Base-by-base conservation (phyloP, 768 basidiomycete genomes). In the Lactarius hengduanensis region DNA sequence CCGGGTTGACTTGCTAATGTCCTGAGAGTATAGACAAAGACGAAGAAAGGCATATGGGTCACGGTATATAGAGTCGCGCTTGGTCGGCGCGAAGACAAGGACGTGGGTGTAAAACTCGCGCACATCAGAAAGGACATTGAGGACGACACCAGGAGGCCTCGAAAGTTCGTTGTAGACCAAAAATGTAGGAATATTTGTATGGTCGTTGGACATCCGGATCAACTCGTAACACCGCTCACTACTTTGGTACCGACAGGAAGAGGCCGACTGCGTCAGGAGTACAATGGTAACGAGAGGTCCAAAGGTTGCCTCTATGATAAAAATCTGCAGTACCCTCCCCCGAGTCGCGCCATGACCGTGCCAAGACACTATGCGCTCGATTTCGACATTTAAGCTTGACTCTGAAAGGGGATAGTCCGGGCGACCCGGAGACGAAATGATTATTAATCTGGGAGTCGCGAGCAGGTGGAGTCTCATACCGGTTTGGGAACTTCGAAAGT, bases 31-130 rank as follows among this genome's bases (percentile, higher is more conserved):
- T 11, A 26, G 26, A 26, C 26, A 26, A 26, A 26, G 26, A 26
- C 26, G 26, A 26, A 26, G 26, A 26, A 26, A 76, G 15, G 92
- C 87, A 73, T 92, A 94, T 0, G 88, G 92, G 75, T 86, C 26
- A 26, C 26, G 26, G 26, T 26, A 26, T 26, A 26, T 26, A 26
- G n/a, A n/a, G 26, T 26, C 26, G 26, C 26, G 26, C 73, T 90
- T 92, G 58, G 85, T 79, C 11, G 89, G 86, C 0, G 85, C 76
- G 2, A 90, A 86, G 45, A 86, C 80, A 63, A 95, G 85, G 63
- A 88, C 86, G 72, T 94, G 90, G 59, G 93, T 61, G 74, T 92
- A 88, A 72, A 92, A 87, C 66, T 83, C 80, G 57, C 61, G 61
- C 50, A 53, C 26, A 6, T 22, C 50, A 6, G 50, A 26, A 26